These are phyloP conservation scores for Cladosporium halotolerans DNA, from an alignment of 2,329 filamentous ascomycete genomes.

Conservation along the genomic window DNA sequence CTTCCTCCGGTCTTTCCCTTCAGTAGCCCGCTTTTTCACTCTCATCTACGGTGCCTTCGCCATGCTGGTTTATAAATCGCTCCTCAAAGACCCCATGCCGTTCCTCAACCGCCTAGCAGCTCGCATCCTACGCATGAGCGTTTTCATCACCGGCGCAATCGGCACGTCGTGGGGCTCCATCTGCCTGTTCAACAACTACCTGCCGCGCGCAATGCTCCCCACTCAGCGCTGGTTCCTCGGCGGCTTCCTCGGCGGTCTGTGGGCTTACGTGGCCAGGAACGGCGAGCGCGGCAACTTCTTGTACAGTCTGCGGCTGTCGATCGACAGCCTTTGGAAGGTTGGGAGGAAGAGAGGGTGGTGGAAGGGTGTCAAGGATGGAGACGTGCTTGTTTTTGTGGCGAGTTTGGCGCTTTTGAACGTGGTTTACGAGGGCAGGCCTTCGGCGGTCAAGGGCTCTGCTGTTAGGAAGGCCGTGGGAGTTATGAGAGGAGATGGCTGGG, in stretches of 20 bases:
- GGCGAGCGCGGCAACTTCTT: constrained; percentile 65
- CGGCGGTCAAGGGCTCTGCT: constrained; percentile 59
- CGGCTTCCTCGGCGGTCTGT: constrained; percentile 77
- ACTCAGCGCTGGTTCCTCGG: constrained; percentile 86
- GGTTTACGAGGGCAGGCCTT: constrained; percentile 67
- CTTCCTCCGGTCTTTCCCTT: constrained; percentile 76
- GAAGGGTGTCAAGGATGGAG: constrained; percentile 73
- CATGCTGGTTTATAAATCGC: constrained; percentile 59
- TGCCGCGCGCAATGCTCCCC: constrained; percentile 68
- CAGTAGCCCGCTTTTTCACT: constrained; percentile 70
- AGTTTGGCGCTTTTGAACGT: constrained; percentile 72
- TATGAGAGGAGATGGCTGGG: constrained; percentile 61
- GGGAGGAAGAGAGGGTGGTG: constrained; percentile 88
- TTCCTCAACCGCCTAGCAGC: constrained; percentile 61
- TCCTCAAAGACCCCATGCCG: constrained; percentile 63
- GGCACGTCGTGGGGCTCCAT: constrained; percentile 83
- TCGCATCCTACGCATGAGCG: constrained; percentile 64
- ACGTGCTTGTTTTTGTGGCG: constrained; percentile 75
- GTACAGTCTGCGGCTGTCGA: constrained; percentile 68
- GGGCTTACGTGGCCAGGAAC: constrained; percentile 69
- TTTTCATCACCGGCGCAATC: constrained; percentile 76
- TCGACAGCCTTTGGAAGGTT: constrained; percentile 86
- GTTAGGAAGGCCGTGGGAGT: constrained; percentile 69
- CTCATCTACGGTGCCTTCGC: constrained; percentile 66
- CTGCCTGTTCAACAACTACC: constrained; percentile 76